phyloP scores from a whole-genome alignment of 2,329 filamentous ascomycete genomes.

The Monosporascus sp. region DNA sequence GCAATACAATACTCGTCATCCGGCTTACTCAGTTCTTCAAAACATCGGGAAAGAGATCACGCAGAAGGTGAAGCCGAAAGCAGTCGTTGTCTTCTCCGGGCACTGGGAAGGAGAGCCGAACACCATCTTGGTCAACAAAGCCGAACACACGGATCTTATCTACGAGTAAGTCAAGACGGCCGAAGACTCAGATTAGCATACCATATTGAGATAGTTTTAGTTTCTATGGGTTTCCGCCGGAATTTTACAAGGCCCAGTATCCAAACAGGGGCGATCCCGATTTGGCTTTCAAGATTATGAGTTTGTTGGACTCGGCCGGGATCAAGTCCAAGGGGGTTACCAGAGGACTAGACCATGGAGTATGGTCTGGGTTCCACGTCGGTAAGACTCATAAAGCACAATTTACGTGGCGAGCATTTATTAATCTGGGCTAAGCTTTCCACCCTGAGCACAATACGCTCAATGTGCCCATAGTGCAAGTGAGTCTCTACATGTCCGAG shows the following conservation, averaged over 20 bases:
- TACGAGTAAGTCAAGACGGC: slow-evolving; percentile 51
- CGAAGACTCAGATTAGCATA: neutral
- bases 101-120: slow-evolving; percentile 63
- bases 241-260: slow-evolving; percentile 64
- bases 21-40: slow-evolving; percentile 60
- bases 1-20: slow-evolving; percentile 64
- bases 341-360: slow-evolving; percentile 68
- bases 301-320: slow-evolving; percentile 47
- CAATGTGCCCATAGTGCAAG: slow-evolving; percentile 64
- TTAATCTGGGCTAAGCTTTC: slow-evolving; percentile 42
- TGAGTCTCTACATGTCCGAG: slow-evolving; percentile 62
- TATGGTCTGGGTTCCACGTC: slow-evolving; percentile 63
- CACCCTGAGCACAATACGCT: slow-evolving; percentile 56
- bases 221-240: slow-evolving; percentile 66
- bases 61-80: slow-evolving; percentile 62
- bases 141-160: slow-evolving; percentile 59
- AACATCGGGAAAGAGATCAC: slow-evolving; percentile 66
- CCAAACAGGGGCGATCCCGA: slow-evolving; percentile 57
- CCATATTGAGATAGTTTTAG: slow-evolving; percentile 27
- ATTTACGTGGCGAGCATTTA: neutral
- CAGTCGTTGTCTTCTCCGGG: slow-evolving; percentile 70
- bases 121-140: slow-evolving; percentile 60
- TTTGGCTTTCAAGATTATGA: slow-evolving; percentile 54
- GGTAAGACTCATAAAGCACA: slow-evolving; percentile 15
- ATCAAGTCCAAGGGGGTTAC: slow-evolving; percentile 55